Conservation (phyloP, 164 flowering plant genomes). For the Sedum album region DNA sequence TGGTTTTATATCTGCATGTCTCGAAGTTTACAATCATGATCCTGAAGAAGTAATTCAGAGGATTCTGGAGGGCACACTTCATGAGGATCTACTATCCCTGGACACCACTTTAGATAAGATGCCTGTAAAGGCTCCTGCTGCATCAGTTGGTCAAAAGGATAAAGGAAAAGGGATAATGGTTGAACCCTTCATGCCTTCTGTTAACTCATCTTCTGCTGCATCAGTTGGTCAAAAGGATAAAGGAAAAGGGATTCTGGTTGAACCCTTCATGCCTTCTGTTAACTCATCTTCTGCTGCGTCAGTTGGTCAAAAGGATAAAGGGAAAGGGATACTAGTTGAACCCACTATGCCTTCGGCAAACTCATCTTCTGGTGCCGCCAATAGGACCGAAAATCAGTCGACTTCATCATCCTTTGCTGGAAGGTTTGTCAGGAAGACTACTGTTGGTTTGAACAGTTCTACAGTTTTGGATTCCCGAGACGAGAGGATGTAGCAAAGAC, state of each 20-base stretch:
- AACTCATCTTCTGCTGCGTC: conserved; percentile 3
- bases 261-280: conserved; percentile 14
- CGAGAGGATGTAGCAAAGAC: conserved; percentile 28
- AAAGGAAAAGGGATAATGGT: conserved; percentile 76
- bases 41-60: conserved; percentile 95
- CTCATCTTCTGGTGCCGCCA: conserved; percentile 1
- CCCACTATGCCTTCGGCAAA: conserved; percentile 12
- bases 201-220: conserved; percentile 7
- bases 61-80: conserved; percentile 84
- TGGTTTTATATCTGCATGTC: conserved; percentile 78
- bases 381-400: conserved; percentile 21
- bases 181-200: conserved; percentile 21
- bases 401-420: conserved; percentile 59
- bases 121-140: conserved; percentile 34
- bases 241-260: conserved; percentile 70
- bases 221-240: conserved; percentile 33
- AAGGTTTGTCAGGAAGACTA: conserved; percentile 65
- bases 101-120: conserved; percentile 52
- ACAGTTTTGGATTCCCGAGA: conserved; percentile 35
- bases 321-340: conserved; percentile 64
- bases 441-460: conserved; percentile 21
- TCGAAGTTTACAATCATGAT: conserved; percentile 79
- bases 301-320: conserved; percentile 42
- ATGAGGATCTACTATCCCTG: conserved; percentile 60
- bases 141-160: conserved; percentile 36